These are phyloP conservation scores for Puccinia hordei DNA, from an alignment of 1,284 basidiomycete genomes.

Conservation along the genomic window DNA sequence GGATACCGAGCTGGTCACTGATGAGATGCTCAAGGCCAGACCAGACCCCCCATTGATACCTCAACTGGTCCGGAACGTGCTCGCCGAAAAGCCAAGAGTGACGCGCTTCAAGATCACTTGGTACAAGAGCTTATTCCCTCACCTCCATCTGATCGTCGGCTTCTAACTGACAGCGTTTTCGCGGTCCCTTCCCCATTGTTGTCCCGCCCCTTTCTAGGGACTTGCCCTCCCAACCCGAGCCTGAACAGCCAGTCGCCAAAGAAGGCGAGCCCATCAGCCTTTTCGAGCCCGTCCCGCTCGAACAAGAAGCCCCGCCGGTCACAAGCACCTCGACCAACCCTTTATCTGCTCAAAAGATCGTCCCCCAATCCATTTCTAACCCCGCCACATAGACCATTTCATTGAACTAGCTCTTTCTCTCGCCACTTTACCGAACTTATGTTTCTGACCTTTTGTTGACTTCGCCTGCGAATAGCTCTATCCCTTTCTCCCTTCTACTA, in stretches of 20 bases:
- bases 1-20: slow-evolving; percentile 66
- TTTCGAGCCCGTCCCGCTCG: slow-evolving; percentile 19
- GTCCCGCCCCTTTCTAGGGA: slow-evolving; percentile 3
- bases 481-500: too few species aligned
- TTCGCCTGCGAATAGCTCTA: too few species aligned
- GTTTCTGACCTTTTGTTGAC: too few species aligned
- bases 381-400: background rate
- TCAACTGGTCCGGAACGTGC: slow-evolving; percentile 75
- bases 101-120: slow-evolving; percentile 69
- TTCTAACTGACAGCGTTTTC: background rate
- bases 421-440: too few species aligned
- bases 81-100: slow-evolving; percentile 89
- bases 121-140: slow-evolving; percentile 52
- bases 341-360: slow-evolving; percentile 3
- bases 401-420: too few species aligned
- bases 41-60: slow-evolving; percentile 64
- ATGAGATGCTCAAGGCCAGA: slow-evolving; percentile 50
- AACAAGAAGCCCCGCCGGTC: slow-evolving; percentile 26
- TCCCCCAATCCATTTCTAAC: slow-evolving; percentile 11
- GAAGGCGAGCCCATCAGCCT: slow-evolving; percentile 5
- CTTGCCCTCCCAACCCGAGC: slow-evolving; percentile 19
- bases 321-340: background rate
- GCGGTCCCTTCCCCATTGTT: background rate
- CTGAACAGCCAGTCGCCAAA: background rate
- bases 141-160: background rate